Percentiles rank a stretch among this genome's conserved stretches.
Conservation (phyloP, 2,329 filamentous ascomycete species). For the Ceratocystis papillata region DNA sequence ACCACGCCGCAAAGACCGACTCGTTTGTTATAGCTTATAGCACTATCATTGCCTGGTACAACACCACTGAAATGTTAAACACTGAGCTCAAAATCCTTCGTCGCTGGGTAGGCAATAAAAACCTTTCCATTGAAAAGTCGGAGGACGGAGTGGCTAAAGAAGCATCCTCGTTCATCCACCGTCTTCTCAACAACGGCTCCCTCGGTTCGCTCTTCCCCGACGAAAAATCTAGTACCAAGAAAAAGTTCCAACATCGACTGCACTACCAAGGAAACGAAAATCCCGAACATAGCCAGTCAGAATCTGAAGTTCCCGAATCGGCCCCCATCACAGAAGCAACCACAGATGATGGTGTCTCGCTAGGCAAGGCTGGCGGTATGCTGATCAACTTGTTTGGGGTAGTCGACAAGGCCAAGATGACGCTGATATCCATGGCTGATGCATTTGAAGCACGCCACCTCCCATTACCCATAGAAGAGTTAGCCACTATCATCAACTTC, state of each 20-base stretch:
- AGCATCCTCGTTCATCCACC: slow-evolving; percentile 86
- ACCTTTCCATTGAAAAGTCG: slow-evolving; percentile 77
- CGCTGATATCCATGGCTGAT: slow-evolving; percentile 74
- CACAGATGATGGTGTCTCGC: background rate
- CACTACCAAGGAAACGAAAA: slow-evolving; percentile 5
- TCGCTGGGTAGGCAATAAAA: slow-evolving; percentile 93
- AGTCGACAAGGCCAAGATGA: slow-evolving; percentile 86
- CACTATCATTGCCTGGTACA: slow-evolving; percentile 89
- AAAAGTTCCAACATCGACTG: background rate
- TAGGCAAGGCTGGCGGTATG: slow-evolving; percentile 46
- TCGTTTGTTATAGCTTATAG: slow-evolving; percentile 75
- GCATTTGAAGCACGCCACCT: slow-evolving; percentile 81
- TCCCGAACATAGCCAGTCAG: slow-evolving; percentile 16
- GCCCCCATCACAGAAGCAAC: background rate
- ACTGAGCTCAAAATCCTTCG: slow-evolving; percentile 84
- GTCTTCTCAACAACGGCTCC: slow-evolving; percentile 90
- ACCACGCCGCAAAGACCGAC: slow-evolving; percentile 65
- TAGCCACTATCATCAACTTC: slow-evolving; percentile 93
- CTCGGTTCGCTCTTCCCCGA: slow-evolving; percentile 59
- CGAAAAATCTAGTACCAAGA: background rate
- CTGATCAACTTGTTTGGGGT: slow-evolving; percentile 72
- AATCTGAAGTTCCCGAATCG: slow-evolving; percentile 28
- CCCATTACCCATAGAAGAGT: slow-evolving; percentile 90
- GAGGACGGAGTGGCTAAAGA: slow-evolving; percentile 54
- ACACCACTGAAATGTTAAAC: slow-evolving; percentile 92